Conservation (phyloP, 2,329 filamentous ascomycete genomes). For the Neocucurbitaria cava region DNA sequence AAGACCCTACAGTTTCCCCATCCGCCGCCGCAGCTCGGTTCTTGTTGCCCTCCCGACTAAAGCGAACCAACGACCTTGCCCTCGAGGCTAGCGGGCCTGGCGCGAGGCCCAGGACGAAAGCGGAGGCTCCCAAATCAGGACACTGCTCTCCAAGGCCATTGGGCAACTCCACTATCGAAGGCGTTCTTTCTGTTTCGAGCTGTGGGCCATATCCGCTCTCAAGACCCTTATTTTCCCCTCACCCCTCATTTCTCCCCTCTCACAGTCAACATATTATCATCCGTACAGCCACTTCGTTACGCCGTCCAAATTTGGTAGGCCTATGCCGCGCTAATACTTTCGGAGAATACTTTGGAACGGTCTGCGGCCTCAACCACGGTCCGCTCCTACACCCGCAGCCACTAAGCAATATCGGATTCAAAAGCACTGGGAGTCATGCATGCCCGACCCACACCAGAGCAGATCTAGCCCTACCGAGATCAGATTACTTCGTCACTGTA, state of each 20-base stretch:
- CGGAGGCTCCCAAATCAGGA: constrained; percentile 32
- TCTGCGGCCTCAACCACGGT: constrained; percentile 8
- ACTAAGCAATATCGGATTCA: background rate
- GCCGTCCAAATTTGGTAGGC: constrained; percentile 15
- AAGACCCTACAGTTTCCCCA: constrained; percentile 30
- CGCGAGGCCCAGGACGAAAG: constrained; percentile 33
- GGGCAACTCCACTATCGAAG: constrained; percentile 21
- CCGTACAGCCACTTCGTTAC: constrained; percentile 7
- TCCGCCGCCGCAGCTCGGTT: constrained; percentile 36
- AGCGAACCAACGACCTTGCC: constrained; percentile 27
- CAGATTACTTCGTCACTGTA: background rate
- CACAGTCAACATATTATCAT: constrained; percentile 11
- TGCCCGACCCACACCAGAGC: background rate
- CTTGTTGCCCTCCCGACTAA: constrained; percentile 39
- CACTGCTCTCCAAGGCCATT: constrained; percentile 16
- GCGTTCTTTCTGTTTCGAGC: constrained; percentile 21
- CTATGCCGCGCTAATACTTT: constrained; percentile 19
- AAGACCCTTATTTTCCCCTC: constrained; percentile 11
- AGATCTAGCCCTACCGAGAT: background rate
- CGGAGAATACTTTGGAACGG: constrained; percentile 17
- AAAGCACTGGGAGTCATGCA: background rate
- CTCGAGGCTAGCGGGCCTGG: constrained; percentile 20
- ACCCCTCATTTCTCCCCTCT: constrained; percentile 14
- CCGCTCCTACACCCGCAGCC: background rate
- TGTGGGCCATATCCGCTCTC: constrained; percentile 18